Conservation (phyloP, 2,329 filamentous ascomycete species). For the Colletotrichum chlorophyti region DNA sequence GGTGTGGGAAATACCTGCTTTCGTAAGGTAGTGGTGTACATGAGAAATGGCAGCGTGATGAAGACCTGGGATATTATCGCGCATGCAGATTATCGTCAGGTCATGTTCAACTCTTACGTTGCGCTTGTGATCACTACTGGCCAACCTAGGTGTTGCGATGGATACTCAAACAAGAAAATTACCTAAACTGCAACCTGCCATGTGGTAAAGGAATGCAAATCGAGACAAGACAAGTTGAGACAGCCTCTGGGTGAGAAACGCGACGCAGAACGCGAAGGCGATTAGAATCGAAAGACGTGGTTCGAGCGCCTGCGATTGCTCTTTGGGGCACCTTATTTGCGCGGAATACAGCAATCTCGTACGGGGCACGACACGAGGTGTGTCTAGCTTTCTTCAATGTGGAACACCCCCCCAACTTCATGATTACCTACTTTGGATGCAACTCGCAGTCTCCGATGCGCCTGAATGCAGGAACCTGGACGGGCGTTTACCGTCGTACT, state of each 20-base stretch:
- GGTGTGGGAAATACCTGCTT: conserved; percentile 3
- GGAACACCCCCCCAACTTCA: no score
- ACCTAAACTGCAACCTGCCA: not conserved
- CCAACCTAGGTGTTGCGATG: not conserved
- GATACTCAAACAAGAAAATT: conserved; percentile 8
- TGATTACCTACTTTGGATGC: no score
- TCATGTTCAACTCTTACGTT: not conserved
- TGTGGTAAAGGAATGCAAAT: not conserved
- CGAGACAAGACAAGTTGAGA: not conserved
- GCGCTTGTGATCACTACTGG: conserved; percentile 1
- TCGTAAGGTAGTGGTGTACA: no score
- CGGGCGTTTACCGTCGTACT: no score
- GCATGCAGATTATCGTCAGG: not conserved
- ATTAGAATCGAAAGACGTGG: conserved; percentile 18
- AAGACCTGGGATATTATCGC: not conserved
- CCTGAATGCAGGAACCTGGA: no score
- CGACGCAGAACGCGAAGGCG: not conserved
- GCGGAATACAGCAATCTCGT: not conserved
- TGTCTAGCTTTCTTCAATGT: no score
- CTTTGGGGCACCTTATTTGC: not conserved
- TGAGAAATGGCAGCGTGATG: no score
- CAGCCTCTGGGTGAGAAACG: no score
- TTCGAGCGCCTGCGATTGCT: conserved; percentile 25
- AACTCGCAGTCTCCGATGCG: no score
- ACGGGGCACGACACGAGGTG: no score